These are phyloP conservation scores for Coffea canephora DNA, from an alignment of 257 asterid genomes.

Conservation along the genomic window DNA sequence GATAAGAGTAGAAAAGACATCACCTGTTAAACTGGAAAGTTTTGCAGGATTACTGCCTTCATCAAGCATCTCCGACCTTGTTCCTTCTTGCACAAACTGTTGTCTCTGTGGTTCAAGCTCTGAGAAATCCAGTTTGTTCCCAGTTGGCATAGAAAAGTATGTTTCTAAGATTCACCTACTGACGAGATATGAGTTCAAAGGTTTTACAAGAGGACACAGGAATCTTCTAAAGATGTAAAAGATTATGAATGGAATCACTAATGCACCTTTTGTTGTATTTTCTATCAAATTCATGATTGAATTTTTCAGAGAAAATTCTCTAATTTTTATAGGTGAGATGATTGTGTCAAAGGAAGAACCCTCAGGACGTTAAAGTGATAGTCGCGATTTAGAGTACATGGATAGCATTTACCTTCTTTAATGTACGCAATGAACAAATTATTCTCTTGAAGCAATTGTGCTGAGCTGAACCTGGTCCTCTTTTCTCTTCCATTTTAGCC, in stretches of 20 bases:
- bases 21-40: background rate
- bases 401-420: background rate
- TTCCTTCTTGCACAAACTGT: background rate
- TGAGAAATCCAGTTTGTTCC: background rate
- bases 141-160: background rate
- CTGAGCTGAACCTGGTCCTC: background rate
- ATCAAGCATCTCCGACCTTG: background rate
- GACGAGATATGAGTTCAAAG: background rate
- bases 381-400: background rate
- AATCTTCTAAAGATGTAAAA: background rate
- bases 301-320: background rate
- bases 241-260: background rate
- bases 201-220: background rate
- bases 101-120: background rate
- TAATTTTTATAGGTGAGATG: background rate
- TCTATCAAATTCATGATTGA: too few relatives aligned
- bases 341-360: background rate
- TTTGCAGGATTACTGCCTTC: background rate
- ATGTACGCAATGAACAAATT: background rate
- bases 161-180: background rate
- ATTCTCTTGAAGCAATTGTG: background rate
- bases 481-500: background rate
- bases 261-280: background rate
- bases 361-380: background rate
- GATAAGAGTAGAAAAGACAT: too few relatives aligned